Conservation (phyloP, 2,329 filamentous ascomycete species). For the Paraphoma chrysanthemicola region DNA sequence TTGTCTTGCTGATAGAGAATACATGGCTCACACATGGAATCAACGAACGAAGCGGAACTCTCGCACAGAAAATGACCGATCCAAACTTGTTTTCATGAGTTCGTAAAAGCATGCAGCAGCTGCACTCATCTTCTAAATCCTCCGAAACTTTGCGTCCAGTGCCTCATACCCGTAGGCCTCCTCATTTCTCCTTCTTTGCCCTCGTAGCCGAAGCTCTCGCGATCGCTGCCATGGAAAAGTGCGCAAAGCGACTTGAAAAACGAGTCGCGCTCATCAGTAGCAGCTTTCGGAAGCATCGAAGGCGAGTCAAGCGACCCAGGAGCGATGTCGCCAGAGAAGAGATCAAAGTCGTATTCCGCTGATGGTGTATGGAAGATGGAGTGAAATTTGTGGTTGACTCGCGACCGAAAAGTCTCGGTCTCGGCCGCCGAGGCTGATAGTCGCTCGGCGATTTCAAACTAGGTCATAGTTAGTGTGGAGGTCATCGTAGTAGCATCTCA, state of each 20-base stretch:
- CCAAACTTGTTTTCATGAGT: neutral
- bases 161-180: constrained; percentile 38
- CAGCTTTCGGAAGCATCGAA: constrained; percentile 37
- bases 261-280: constrained; percentile 13
- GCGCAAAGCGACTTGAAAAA: constrained; percentile 31
- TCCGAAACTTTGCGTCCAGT: constrained; percentile 34
- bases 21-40: neutral
- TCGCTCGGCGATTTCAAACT: constrained; percentile 44
- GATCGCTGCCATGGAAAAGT: constrained; percentile 28
- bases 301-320: constrained; percentile 44
- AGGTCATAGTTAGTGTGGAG: constrained; percentile 10
- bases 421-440: constrained; percentile 29
- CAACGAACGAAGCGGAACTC: neutral
- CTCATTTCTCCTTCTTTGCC: constrained; percentile 44
- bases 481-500: neutral
- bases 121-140: constrained; percentile 14
- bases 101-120: neutral
- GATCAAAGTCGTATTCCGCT: constrained; percentile 31
- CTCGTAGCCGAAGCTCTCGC: constrained; percentile 39
- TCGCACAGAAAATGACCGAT: neutral
- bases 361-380: constrained; percentile 25
- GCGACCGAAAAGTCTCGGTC: constrained; percentile 22
- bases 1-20: neutral
- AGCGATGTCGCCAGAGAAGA: constrained; percentile 42
- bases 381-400: constrained; percentile 30